Base-by-base conservation (phyloP, 106 monocot species). In the Phalaenopsis aphrodite region DNA sequence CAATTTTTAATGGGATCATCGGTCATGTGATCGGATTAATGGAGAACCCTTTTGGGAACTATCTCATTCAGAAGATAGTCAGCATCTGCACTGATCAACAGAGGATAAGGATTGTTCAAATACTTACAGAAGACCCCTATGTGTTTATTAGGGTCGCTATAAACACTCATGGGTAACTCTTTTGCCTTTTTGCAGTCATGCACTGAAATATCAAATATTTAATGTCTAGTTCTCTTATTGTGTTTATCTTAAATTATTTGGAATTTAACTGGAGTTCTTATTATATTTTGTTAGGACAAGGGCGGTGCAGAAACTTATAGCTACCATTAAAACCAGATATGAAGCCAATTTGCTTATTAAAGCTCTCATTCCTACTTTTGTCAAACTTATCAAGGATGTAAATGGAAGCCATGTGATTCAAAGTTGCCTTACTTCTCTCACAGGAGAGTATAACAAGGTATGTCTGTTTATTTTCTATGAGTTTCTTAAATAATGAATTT, bases 21-120 rank as follows among this genome's bases (percentile, higher is more conserved):
- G 79, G 79, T 48, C 88, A 93, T 83, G 75, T 87, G 2, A 69
- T 43, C 8, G 96, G 93, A 75, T 85, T 96, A 24, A 91, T 93
- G 96, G 82, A 82, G 42, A 83, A 91, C 69, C 82, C 85, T 7
- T 96, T 88, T 86, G 96, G 84, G 10, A 96, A 96, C 76, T 96
- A 96, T 83, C 88, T 96, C 19, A 84, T 93, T 82, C 96, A 96
- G 85, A 93, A 93, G 84, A 14, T 96, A 42, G 67, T 96, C 18
- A 89, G 90, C 14, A 79, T 87, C 9, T 93, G 91, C 77, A 87
- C 67, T 38, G 91, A 93, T 16, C 87, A 88, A 37, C 96, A 93
- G 76, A 86, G 81, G 76, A 81, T 75, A 64, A 74, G 37, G 52
- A 83, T 96, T n/a, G 19, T 96, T 21, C 55, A 79, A 7, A 66